A percentile compares a stretch with the other conserved stretches of the same genome.
These are phyloP conservation scores for Chlamydomonas sphaeroides DNA, from an alignment of 139 green algal genomes.

Conservation along the genomic window DNA sequence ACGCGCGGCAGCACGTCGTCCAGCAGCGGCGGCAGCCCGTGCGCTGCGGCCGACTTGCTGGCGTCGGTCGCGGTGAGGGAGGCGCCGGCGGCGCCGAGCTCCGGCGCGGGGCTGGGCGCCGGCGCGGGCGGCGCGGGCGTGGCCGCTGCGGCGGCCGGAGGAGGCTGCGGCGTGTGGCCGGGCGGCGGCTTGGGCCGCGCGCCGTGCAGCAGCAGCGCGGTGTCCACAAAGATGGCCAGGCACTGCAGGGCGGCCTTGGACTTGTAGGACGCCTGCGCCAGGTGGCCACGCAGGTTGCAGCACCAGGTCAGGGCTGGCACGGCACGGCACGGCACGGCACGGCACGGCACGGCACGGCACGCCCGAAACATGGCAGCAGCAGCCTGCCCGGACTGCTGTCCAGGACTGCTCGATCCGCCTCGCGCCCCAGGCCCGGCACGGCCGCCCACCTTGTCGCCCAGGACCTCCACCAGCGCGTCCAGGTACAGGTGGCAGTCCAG, in stretches of 20 bases:
- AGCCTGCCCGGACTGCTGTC: no score
- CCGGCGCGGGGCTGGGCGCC: background rate
- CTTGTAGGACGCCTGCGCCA: background rate
- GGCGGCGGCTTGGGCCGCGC: slow-evolving; percentile 18
- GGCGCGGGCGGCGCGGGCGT: no score
- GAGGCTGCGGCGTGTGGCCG: background rate
- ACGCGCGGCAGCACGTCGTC: slow-evolving; percentile 83
- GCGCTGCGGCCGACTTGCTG: background rate
- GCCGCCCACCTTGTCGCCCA: slow-evolving; percentile 61
- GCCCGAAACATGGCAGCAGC: no score
- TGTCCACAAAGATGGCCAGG: slow-evolving; percentile 82
- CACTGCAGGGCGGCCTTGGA: slow-evolving; percentile 66
- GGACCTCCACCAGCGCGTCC: slow-evolving; percentile 86
- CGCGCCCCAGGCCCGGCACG: no score
- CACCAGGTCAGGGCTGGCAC: no score
- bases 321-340: no score
- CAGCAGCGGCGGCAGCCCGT: slow-evolving; percentile 71
- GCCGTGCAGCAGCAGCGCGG: slow-evolving; percentile 70
- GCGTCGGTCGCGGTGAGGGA: no score
- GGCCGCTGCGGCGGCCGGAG: background rate
- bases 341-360: no score
- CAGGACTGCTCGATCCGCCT: no score
- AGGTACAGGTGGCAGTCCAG: slow-evolving; percentile 89
- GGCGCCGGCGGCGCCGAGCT: no score
- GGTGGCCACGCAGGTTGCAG: no score